Percentiles rank a stretch among this genome's conserved stretches.
Evolutionary conservation across 805 yeast genomes (phyloP).

Genomic region (Jamesozyma piceae): DNA sequence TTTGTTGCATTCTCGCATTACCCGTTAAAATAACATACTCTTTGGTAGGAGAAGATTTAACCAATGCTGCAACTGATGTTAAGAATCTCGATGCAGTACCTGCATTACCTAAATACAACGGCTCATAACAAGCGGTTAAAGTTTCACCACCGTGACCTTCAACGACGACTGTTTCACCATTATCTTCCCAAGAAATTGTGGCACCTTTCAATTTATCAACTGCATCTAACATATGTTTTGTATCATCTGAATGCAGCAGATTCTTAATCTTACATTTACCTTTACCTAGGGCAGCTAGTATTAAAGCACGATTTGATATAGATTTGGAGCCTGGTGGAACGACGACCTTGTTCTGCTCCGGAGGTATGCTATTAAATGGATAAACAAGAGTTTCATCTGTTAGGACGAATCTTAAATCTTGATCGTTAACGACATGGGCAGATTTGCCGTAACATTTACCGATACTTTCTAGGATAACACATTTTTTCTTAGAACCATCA

Average conservation of each 20-base stretch:
- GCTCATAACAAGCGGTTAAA: slow-evolving; percentile 51
- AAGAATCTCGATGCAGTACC: slow-evolving; percentile 96
- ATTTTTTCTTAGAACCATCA: slow-evolving; percentile 83
- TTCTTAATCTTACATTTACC: slow-evolving; percentile 80
- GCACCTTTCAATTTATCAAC: slow-evolving; percentile 76
- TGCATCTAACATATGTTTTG: slow-evolving; percentile 89
- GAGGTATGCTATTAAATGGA: slow-evolving; percentile 36
- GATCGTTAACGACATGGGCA: slow-evolving; percentile 78
- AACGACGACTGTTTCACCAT: slow-evolving; percentile 81
- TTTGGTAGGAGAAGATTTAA: slow-evolving; percentile 36
- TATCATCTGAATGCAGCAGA: slow-evolving; percentile 90
- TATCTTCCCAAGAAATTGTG: slow-evolving; percentile 67
- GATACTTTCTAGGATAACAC: slow-evolving; percentile 71
- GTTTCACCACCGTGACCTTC: slow-evolving; percentile 76
- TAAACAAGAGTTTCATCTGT: slow-evolving; percentile 72
- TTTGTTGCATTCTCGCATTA: slow-evolving; percentile 91
- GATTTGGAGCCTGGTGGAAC: slow-evolving; percentile 97
- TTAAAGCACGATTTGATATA: slow-evolving; percentile 87
- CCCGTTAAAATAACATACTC: slow-evolving; percentile 70
- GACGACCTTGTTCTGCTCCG: slow-evolving; percentile 31
- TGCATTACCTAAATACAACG: slow-evolving; percentile 87
- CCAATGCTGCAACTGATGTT: slow-evolving; percentile 86
- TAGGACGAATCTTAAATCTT: slow-evolving; percentile 68
- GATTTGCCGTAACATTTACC: slow-evolving; percentile 84
- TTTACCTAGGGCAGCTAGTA: slow-evolving; percentile 82